Conservation (phyloP, 352 stramenopile genomes). For the Globisporangium acanthophoron region DNA sequence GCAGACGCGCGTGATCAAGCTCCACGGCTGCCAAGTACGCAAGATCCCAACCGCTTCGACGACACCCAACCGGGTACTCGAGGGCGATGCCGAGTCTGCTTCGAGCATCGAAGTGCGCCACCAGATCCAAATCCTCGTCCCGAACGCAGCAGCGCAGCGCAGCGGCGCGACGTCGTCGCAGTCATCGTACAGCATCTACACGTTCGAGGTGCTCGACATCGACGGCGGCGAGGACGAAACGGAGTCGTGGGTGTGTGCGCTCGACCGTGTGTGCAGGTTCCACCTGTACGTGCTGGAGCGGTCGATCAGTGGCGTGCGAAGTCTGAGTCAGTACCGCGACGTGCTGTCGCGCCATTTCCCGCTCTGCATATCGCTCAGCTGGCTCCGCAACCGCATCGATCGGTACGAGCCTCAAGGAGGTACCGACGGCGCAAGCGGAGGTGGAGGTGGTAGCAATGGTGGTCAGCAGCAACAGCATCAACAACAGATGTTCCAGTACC, state of each 20-base stretch:
- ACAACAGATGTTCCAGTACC: constrained; percentile 22
- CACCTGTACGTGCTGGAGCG: constrained; percentile 43
- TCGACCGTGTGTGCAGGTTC: constrained; percentile 39
- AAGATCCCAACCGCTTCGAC: constrained; percentile 14
- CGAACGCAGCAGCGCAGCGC: constrained; percentile 1
- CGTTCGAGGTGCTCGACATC: constrained; percentile 27
- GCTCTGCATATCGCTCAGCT: constrained; percentile 47
- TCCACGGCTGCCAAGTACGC: constrained; percentile 51
- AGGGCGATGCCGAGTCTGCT: background rate
- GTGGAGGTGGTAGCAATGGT: background rate
- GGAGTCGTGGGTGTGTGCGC: constrained; percentile 25
- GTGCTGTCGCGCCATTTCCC: constrained; percentile 39
- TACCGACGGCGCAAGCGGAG: background rate
- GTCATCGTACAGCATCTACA: constrained; percentile 28
- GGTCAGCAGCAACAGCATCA: constrained; percentile 3
- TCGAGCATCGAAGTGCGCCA: constrained; percentile 4
- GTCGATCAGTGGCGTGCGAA: constrained; percentile 21
- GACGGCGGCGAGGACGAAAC: constrained; percentile 11
- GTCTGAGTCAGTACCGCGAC: constrained; percentile 31
- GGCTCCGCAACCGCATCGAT: constrained; percentile 58
- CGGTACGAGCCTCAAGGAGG: constrained; percentile 15
- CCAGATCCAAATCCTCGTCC: constrained; percentile 39
- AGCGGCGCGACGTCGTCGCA: background rate
- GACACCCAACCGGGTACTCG: background rate
- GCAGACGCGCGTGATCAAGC: constrained; percentile 23